Base-by-base conservation (phyloP, 192 early-diverging fungal genomes). In the Coemansia sp. region DNA sequence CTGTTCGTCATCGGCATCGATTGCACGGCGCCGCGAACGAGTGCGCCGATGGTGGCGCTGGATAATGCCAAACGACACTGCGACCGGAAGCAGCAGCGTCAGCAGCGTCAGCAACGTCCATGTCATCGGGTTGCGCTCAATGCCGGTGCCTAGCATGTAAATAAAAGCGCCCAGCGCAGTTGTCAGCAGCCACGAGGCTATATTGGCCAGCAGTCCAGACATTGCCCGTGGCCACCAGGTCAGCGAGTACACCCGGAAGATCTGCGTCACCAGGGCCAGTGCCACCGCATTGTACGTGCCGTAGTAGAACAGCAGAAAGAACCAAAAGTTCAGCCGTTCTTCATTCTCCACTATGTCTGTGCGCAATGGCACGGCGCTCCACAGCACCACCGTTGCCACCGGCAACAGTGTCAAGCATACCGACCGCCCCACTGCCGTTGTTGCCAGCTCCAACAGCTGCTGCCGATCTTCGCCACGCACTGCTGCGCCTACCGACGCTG, bases 151-250 rank as follows among this genome's bases (percentile, higher is more conserved):
- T 36, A 81, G 73, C 7, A 77, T 59, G 46, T 87, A 86, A 14
- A 84, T 72, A 10, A 83, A 21, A 6, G 83, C 77, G 3, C 86
- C 88, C 28, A 86, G 55, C 10, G 60, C 59, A 10, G 83, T 79
- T 8, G 86, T 80, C 13, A 81, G 70, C 16, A 86, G 41, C 88
- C 88, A 90, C 39, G 86, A 88, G 36, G 84, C 73, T 9, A 78
- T 58, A 62, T 86, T 88, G 11, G 88, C 82, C 23, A 76, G 65
- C 9, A 83, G 46, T 4, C 86, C 86, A 15, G 82, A 84, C 53
- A 90, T 74, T 6, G 70, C 62, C 46, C 81, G 78, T 26, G 88
- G 88, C 86, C 87, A 90, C 88, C 88, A 90, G 26, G 86, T 90
- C 51, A 90, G 72, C 53, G 88, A 83, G 60, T 90, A 90, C 20